A percentile compares a stretch with the other conserved stretches of the same genome.
Conservation (phyloP, 2,329 filamentous ascomycete genomes). For the Ophiognomonia clavigignenti-juglandacearum region DNA sequence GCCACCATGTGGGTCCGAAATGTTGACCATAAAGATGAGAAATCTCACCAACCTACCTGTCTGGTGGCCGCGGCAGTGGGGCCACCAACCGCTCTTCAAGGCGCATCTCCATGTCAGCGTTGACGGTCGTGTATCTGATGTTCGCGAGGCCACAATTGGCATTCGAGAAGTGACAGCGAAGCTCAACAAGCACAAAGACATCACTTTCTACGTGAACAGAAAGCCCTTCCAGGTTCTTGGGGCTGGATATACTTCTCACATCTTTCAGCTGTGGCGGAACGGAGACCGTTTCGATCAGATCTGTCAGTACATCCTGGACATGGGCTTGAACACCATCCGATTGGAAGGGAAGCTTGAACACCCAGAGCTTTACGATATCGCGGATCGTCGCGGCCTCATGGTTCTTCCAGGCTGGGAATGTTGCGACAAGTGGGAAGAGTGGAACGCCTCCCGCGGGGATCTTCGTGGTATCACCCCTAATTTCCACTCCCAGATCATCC, state of each 20-base stretch:
- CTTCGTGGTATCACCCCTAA: too few species aligned
- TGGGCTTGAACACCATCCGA: conserved; percentile 59
- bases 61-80: conserved; percentile 62
- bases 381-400: conserved; percentile 57
- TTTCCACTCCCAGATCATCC: too few species aligned
- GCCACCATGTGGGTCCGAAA: conserved; percentile 29
- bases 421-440: conserved; percentile 65
- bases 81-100: conserved; percentile 34
- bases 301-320: conserved; percentile 50
- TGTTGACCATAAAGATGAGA: background rate
- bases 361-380: conserved; percentile 53
- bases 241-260: conserved; percentile 55
- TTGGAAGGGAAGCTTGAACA: conserved; percentile 63
- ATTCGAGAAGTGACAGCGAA: conserved; percentile 48
- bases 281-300: conserved; percentile 40
- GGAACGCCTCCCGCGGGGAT: conserved; percentile 38
- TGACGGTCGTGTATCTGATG: conserved; percentile 27
- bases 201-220: conserved; percentile 50
- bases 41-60: conserved; percentile 23
- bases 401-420: conserved; percentile 61
- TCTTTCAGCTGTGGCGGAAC: conserved; percentile 54
- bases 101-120: conserved; percentile 24
- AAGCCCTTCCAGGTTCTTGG: conserved; percentile 56
- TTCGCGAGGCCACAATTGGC: conserved; percentile 38
- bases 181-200: conserved; percentile 50